phyloP scores from a whole-genome alignment of 2,329 filamentous ascomycete species.

The Escovopsis sp. region DNA sequence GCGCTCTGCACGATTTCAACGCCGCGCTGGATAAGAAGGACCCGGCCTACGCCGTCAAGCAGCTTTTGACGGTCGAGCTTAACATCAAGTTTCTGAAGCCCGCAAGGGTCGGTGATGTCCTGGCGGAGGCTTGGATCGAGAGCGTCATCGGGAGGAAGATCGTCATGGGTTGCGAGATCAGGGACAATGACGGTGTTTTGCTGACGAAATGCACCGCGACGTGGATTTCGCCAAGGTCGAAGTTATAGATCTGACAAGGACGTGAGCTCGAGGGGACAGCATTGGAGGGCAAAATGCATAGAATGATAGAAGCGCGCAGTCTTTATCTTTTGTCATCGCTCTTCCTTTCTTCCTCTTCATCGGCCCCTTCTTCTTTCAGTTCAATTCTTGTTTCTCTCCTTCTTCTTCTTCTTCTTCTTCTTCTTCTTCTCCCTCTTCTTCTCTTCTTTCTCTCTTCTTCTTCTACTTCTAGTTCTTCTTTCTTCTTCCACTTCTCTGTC shows the following conservation, averaged over 20 bases:
- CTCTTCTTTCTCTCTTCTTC: not conserved
- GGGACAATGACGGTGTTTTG: constrained; percentile 14
- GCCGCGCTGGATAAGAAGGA: constrained; percentile 15
- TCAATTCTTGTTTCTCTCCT: no score
- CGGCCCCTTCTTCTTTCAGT: no score
- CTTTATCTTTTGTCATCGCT: no score
- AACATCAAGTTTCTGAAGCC: constrained; percentile 21
- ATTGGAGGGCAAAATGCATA: not conserved
- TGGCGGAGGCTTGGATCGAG: constrained; percentile 18
- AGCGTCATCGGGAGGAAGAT: constrained; percentile 20
- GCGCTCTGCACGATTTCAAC: constrained; percentile 23
- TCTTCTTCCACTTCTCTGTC: no score
- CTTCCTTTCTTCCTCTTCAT: no score
- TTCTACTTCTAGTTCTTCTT: constrained; percentile 7
- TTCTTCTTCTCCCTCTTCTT: not conserved
- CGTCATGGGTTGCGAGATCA: constrained; percentile 16
- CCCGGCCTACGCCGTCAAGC: constrained; percentile 11
- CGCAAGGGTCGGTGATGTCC: constrained; percentile 16
- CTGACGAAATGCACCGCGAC: constrained; percentile 17
- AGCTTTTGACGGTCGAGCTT: constrained; percentile 20
- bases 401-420: no score
- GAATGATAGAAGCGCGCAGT: not conserved
- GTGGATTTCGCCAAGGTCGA: constrained; percentile 20
- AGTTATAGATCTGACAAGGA: constrained; percentile 9
- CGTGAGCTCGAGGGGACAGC: no score